phyloP scores from a whole-genome alignment of 192 early-diverging fungal species.

The Backusella tuberculispora region DNA sequence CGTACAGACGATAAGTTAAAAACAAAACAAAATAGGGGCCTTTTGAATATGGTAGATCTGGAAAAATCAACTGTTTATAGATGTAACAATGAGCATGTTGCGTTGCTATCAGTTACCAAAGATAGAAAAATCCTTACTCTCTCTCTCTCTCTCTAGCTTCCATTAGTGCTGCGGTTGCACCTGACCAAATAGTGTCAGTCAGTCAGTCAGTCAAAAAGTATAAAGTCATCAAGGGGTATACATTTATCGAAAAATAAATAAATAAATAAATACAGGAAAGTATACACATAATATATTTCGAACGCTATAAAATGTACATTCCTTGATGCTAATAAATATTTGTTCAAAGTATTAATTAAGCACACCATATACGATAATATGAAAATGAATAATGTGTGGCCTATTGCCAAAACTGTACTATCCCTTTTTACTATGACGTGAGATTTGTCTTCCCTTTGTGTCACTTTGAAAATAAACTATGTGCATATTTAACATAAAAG shows the following conservation, averaged over 20 bases:
- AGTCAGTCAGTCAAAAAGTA: background rate
- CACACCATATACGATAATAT: conserved; percentile 8
- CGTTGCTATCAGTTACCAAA: background rate
- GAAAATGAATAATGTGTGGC: conserved; percentile 3
- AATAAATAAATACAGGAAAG: background rate
- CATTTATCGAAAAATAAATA: background rate
- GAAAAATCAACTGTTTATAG: background rate
- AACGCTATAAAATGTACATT: background rate
- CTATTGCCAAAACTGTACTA: background rate
- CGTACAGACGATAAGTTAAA: background rate
- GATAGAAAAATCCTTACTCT: background rate
- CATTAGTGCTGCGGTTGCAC: background rate
- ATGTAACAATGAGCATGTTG: background rate
- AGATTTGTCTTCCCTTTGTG: background rate
- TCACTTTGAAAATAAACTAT: conserved; percentile 2
- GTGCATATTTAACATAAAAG: background rate
- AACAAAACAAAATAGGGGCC: background rate
- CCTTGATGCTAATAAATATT: background rate
- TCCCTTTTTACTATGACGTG: background rate
- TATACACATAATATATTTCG: background rate
- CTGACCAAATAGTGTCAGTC: background rate
- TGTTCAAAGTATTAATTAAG: background rate
- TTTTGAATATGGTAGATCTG: background rate
- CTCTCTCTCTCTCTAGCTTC: background rate
- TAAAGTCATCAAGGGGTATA: background rate